Percentiles rank a stretch among this genome's conserved stretches.
phyloP scores from a whole-genome alignment of 495 filamentous ascomycete genomes.

The Amniculicola lignicola region DNA sequence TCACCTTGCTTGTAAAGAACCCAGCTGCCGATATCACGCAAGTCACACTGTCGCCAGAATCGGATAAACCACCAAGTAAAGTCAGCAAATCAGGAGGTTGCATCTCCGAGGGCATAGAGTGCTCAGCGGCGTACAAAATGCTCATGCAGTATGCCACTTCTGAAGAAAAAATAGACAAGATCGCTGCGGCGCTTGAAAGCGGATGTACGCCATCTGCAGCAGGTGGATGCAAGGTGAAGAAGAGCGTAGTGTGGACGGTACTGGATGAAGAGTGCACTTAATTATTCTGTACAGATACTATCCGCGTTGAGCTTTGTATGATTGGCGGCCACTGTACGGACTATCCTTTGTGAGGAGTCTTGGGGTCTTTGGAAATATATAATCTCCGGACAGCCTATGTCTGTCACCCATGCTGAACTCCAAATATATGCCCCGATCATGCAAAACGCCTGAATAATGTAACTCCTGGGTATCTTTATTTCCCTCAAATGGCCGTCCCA shows the following conservation, averaged over 20 bases:
- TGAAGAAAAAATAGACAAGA: slow-evolving; percentile 29
- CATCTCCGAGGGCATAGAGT: slow-evolving; percentile 19
- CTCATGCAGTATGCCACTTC: slow-evolving; percentile 34
- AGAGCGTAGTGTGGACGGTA: slow-evolving; percentile 29
- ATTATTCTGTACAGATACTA: too few species aligned
- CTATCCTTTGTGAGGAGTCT: too few species aligned
- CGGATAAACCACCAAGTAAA: too few species aligned
- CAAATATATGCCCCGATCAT: too few species aligned
- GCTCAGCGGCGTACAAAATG: slow-evolving; percentile 30
- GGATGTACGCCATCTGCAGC: slow-evolving; percentile 25
- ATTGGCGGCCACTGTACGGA: too few species aligned
- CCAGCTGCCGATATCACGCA: slow-evolving; percentile 18
- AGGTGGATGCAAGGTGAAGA: slow-evolving; percentile 35
- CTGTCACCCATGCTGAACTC: too few species aligned
- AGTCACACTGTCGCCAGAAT: slow-evolving; percentile 11
- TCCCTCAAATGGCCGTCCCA: slow-evolving; percentile 74
- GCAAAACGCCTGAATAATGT: too few species aligned
- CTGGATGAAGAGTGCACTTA: slow-evolving; percentile 26
- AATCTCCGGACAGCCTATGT: too few species aligned
- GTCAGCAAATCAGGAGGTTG: not conserved
- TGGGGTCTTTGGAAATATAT: too few species aligned
- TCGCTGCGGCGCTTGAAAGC: slow-evolving; percentile 27
- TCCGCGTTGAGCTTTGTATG: too few species aligned
- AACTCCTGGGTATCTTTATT: slow-evolving; percentile 3
- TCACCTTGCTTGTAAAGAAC: slow-evolving; percentile 17